Evolutionary conservation across 2,329 filamentous ascomycete genomes (phyloP).

Genomic region (Pseudocercospora musae): DNA sequence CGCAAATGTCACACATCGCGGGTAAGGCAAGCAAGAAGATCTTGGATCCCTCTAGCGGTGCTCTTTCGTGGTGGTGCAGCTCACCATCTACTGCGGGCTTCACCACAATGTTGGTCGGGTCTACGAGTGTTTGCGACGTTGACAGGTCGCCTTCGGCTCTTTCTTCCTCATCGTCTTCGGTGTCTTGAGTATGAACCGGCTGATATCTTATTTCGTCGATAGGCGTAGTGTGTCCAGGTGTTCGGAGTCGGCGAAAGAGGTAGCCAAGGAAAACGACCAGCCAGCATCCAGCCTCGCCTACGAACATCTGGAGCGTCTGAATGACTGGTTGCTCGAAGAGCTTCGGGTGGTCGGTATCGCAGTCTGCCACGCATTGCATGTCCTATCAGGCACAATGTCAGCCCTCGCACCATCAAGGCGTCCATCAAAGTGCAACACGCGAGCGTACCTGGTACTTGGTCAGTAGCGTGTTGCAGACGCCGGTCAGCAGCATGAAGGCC

Average conservation of each 20-base stretch:
- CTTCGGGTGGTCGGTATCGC: slow-evolving; percentile 65
- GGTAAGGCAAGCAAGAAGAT: slow-evolving; percentile 77
- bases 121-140: slow-evolving; percentile 35
- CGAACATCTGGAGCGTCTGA: slow-evolving; percentile 96
- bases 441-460: slow-evolving; percentile 87
- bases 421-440: background rate
- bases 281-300: slow-evolving; percentile 96
- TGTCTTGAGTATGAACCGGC: slow-evolving; percentile 27
- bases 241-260: slow-evolving; percentile 53
- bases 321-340: slow-evolving; percentile 93
- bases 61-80: slow-evolving; percentile 47
- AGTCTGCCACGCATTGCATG: slow-evolving; percentile 94
- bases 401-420: background rate
- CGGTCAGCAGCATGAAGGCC: slow-evolving; percentile 93
- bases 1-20: slow-evolving; percentile 88
- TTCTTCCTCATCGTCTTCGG: slow-evolving; percentile 36
- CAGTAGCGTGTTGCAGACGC: slow-evolving; percentile 92
- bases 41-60: slow-evolving; percentile 65
- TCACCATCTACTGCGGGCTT: slow-evolving; percentile 51
- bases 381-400: slow-evolving; percentile 55
- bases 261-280: slow-evolving; percentile 72
- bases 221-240: slow-evolving; percentile 23
- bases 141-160: slow-evolving; percentile 44
- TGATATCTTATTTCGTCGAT: slow-evolving; percentile 29
- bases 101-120: slow-evolving; percentile 41